These are phyloP conservation scores for Candida chilensis DNA, from an alignment of 805 yeast genomes.

Conservation along the genomic window DNA sequence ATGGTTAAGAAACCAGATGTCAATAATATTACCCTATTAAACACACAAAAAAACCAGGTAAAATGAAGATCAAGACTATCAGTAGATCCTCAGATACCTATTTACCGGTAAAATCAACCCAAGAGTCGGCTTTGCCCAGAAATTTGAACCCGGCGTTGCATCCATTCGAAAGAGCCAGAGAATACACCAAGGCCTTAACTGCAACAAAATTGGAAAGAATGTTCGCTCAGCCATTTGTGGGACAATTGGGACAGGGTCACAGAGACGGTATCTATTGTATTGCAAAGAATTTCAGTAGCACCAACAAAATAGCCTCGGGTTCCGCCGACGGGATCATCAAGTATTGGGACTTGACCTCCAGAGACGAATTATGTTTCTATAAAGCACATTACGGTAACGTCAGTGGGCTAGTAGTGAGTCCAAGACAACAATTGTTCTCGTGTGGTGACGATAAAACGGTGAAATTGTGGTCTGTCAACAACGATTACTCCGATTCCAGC, in stretches of 20 bases:
- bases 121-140: slow-evolving; percentile 79
- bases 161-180: slow-evolving; percentile 96
- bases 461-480: slow-evolving; percentile 77
- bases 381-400: slow-evolving; percentile 90
- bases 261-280: slow-evolving; percentile 87
- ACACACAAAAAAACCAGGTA: neutral
- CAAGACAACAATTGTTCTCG: slow-evolving; percentile 54
- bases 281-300: slow-evolving; percentile 64
- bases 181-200: slow-evolving; percentile 86
- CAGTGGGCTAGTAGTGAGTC: slow-evolving; percentile 71
- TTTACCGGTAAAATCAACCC: slow-evolving; percentile 86
- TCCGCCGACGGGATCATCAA: slow-evolving; percentile 94
- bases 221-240: slow-evolving; percentile 97
- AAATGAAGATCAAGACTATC: slow-evolving; percentile 79
- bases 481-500: slow-evolving; percentile 41
- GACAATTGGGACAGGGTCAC: slow-evolving; percentile 92
- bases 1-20: neutral
- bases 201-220: slow-evolving; percentile 93
- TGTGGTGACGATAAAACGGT: slow-evolving; percentile 89
- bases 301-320: slow-evolving; percentile 80
- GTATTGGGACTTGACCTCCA: slow-evolving; percentile 83
- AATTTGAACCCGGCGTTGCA: slow-evolving; percentile 91
- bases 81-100: slow-evolving; percentile 86
- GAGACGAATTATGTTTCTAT: slow-evolving; percentile 67
- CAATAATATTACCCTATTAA: neutral